phyloP scores from a whole-genome alignment of 345 rosid species.

The Mercurialis annua region DNA sequence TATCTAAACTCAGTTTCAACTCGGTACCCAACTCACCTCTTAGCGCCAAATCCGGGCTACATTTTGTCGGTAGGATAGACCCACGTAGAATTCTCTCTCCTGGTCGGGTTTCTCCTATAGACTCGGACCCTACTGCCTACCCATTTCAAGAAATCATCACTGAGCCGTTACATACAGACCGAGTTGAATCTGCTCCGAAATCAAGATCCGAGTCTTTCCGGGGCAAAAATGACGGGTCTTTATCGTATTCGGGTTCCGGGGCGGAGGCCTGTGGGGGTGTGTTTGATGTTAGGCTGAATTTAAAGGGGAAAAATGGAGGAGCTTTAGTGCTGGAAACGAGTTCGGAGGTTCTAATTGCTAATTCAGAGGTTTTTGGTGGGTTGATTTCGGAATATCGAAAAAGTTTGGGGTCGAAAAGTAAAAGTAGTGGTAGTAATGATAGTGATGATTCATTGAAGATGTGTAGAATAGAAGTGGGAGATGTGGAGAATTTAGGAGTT shows the following conservation, averaged over 20 bases:
- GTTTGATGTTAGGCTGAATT: conserved; percentile 64
- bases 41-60: conserved; percentile 61
- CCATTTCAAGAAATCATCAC: conserved; percentile 26
- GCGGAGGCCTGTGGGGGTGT: conserved; percentile 22
- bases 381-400: conserved; percentile 44
- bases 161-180: conserved; percentile 8
- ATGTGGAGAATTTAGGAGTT: conserved; percentile 74
- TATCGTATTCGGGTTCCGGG: conserved; percentile 19
- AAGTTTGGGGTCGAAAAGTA: conserved; percentile 29
- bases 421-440: not conserved
- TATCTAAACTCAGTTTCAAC: conserved; percentile 34
- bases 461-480: conserved; percentile 71
- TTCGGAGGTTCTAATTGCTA: conserved; percentile 52
- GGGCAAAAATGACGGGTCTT: conserved; percentile 3
- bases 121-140: conserved; percentile 43
- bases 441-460: conserved; percentile 13
- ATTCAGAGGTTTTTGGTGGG: conserved; percentile 59
- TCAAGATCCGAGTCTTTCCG: conserved; percentile 27
- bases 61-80: conserved; percentile 74
- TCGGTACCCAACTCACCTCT: conserved; percentile 66
- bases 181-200: conserved; percentile 21
- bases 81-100: conserved; percentile 91
- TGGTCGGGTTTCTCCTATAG: conserved; percentile 93
- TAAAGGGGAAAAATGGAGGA: conserved; percentile 72
- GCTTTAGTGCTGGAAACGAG: conserved; percentile 65